Evolutionary conservation across 345 rosid genomes (phyloP), one percentile per base, ranked within the genome.

Genomic region (Eutrema japonicum): DNA sequence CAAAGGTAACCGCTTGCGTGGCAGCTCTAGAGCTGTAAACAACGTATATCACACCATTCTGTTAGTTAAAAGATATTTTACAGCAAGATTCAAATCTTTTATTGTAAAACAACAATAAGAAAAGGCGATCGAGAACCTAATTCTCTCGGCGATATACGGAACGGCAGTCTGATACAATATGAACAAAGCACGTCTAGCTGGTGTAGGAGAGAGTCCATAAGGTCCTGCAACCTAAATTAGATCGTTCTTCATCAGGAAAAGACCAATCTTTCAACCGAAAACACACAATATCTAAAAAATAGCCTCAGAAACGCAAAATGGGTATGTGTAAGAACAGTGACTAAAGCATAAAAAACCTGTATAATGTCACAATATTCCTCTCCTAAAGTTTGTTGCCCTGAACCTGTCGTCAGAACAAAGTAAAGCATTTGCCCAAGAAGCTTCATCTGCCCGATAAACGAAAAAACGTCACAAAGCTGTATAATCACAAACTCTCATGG

Each of bases 291-390:
- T 35, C 6, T 2, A 18, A 3, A 51, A 38, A 18, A 42, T 3
- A 12, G 45, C 2, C 8, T 49, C 6, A 73, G 26, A 1, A 65
- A 65, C 6, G 10, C 40, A 37, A 45, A n/a, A 51, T 18, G 16
- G 64, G 7, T 26, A 45, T 46, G 46, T 16, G 43, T 11, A 61
- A 49, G 12, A 18, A 42, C 13, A 35, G 14, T 37, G 48, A 38
- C 1, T n/a, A 18, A 63, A 64, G 29, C 3, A 45, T 2, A 49
- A 64, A 64, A 22, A 58, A 89, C 98, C 99, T 95, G 96, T 77
- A 87, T 90, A 35, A 95, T 85, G 78, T 92, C 99, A 74, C 99
- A 95, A 63, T 92, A 95, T 37, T 92, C 98, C 77, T 95, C 98
- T 35, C 99, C 99, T 66, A 95, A 83, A 1, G 99, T 90, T 82